These are phyloP conservation scores for Calendula officinalis DNA, from an alignment of 129 eudicot species.

Conservation along the genomic window DNA sequence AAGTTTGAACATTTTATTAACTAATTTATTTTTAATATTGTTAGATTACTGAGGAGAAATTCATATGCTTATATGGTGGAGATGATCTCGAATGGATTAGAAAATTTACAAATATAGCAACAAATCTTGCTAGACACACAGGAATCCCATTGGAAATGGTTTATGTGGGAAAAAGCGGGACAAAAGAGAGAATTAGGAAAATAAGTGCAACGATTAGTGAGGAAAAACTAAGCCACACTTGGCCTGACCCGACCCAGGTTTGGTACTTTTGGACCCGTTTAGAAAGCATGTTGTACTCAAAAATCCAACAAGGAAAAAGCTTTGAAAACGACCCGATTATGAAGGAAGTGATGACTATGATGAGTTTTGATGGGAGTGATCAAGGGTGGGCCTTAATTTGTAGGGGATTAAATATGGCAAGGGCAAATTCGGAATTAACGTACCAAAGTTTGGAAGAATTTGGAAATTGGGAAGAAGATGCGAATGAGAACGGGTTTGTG, in stretches of 20 bases:
- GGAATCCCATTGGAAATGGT: constrained; percentile 60
- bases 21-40: constrained; percentile 11
- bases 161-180: constrained; percentile 70
- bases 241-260: constrained; percentile 55
- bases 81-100: constrained; percentile 72
- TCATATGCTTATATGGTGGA: constrained; percentile 90
- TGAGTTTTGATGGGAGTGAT: constrained; percentile 74
- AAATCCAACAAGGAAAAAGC: constrained; percentile 60
- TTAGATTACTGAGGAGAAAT: constrained; percentile 58
- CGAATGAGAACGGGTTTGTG: constrained; percentile 55
- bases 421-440: constrained; percentile 53
- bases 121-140: constrained; percentile 34
- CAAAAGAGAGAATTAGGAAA: constrained; percentile 53
- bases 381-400: constrained; percentile 78
- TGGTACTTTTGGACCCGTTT: constrained; percentile 96
- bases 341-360: constrained; percentile 67
- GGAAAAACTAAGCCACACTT: constrained; percentile 49
- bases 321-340: constrained; percentile 50
- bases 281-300: constrained; percentile 91
- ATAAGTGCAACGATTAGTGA: constrained; percentile 35
- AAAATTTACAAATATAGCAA: constrained; percentile 44
- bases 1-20: no score
- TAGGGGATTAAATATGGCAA: constrained; percentile 47
- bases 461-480: constrained; percentile 50
- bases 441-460: constrained; percentile 35